Base-by-base conservation (phyloP, 1,284 basidiomycete species). In the Ustilago esculenta region DNA sequence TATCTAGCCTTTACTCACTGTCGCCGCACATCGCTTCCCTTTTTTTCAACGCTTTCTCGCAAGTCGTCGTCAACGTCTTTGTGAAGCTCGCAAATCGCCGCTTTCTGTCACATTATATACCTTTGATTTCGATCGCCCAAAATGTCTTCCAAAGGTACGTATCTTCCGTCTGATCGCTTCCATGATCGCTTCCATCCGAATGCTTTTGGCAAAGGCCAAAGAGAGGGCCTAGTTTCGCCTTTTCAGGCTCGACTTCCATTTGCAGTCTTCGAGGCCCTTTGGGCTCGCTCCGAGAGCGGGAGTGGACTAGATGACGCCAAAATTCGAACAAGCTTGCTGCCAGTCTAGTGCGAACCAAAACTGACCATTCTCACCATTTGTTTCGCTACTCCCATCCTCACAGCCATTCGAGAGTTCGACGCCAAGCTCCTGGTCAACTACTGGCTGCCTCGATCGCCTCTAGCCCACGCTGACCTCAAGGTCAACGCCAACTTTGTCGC, bases 361-460 rank as follows among this genome's bases (percentile, higher is more conserved):
- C 41, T 47, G 44, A 43, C 43, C 10, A 39, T 32, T 32, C 15
- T 17, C 36, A 5, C 17, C 20, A 25, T 17, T n/a, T 15, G 14
- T 20, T 6, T 33, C 37, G 42, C 21, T 25, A 32, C 6, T 43
- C 15, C 20, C 29, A 4, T 12, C 25, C 5, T 24, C 5, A 21
- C 65, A 79, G 78, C 78, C 33, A 80, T 80, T 41, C 77, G 74
- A 55, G 78, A 80, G 58, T 78, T 79, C 37, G 78, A 80, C 42
- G 80, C 80, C 67, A 81, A 81, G 71, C 77, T 81, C 51, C 67
- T 81, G 55, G 71, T 81, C 64, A 80, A 80, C 73, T 81, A 81
- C 75, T 80, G 79, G 79, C 66, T 81, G 45, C 74, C 80, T 46
- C 71, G 80, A 14, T 65, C 80, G 56, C 79, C 79, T 34, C 56